A percentile compares a stretch with the other conserved stretches of the same genome.
Conservation (phyloP, 352 stramenopile genomes). For the Globisporangium cederbergense region DNA sequence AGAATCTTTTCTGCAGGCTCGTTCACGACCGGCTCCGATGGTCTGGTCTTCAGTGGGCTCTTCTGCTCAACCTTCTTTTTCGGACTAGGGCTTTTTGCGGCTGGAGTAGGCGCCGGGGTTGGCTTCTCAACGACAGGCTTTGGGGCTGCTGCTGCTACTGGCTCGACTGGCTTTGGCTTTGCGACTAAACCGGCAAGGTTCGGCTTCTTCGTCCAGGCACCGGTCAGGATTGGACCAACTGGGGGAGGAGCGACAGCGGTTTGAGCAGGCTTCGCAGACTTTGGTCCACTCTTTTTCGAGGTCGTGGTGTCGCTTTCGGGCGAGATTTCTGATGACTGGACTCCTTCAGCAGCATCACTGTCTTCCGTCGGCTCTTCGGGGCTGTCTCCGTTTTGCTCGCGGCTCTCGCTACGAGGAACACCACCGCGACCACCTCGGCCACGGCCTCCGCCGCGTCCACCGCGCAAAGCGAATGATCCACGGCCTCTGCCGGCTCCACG, state of each 20-base stretch:
- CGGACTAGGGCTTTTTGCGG: neutral
- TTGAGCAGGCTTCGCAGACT: constrained; percentile 33
- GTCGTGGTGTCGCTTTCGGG: constrained; percentile 16
- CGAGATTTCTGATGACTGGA: constrained; percentile 2
- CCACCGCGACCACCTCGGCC: constrained; percentile 37
- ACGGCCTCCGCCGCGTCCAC: constrained; percentile 45
- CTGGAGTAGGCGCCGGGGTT: constrained; percentile 4
- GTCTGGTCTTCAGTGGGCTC: constrained; percentile 23
- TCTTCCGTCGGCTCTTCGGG: constrained; percentile 51
- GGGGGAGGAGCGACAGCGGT: constrained; percentile 38
- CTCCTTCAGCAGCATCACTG: constrained; percentile 17
- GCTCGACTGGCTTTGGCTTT: constrained; percentile 33
- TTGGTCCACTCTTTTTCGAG: constrained; percentile 41
- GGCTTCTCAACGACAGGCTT: constrained; percentile 24
- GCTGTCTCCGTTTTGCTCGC: constrained; percentile 27
- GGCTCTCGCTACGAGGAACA: constrained; percentile 25
- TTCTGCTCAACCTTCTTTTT: constrained; percentile 2
- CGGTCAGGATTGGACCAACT: constrained; percentile 55
- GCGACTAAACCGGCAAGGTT: constrained; percentile 41
- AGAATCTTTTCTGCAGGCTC: constrained; percentile 20
- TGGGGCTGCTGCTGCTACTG: constrained; percentile 7
- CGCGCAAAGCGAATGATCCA: constrained; percentile 36
- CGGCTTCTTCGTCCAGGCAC: constrained; percentile 72
- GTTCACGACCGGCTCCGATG: constrained; percentile 16
- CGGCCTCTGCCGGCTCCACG: constrained; percentile 47